A percentile compares a stretch with the other conserved stretches of the same genome.
These are phyloP conservation scores for Solanum corneliomulleri DNA, from an alignment of 257 asterid genomes.

Conservation along the genomic window DNA sequence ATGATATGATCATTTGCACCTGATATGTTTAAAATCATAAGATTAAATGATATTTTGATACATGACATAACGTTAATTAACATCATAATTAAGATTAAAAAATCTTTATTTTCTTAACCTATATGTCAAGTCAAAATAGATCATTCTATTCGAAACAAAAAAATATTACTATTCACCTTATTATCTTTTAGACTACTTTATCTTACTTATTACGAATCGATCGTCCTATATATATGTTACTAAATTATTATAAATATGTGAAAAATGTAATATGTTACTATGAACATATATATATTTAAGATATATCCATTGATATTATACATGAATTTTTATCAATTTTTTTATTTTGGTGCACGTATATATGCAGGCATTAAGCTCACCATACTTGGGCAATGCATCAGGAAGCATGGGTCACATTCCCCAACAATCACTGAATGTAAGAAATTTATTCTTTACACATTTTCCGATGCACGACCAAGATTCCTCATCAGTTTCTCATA, in stretches of 20 bases:
- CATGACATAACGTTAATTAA: too few relatives aligned
- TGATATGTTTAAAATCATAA: too few relatives aligned
- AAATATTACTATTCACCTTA: too few relatives aligned
- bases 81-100: too few relatives aligned
- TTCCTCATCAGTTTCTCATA: slow-evolving; percentile 1
- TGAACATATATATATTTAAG: neutral
- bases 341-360: neutral
- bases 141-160: too few relatives aligned
- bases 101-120: too few relatives aligned
- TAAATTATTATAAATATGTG: neutral
- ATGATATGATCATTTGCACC: too few relatives aligned
- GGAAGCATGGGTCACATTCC: slow-evolving; percentile 28
- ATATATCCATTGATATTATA: neutral
- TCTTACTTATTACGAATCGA: neutral
- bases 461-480: slow-evolving; percentile 37
- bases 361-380: slow-evolving; percentile 56
- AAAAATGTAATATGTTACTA: neutral
- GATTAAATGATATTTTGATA: too few relatives aligned
- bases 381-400: slow-evolving; percentile 44
- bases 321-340: neutral
- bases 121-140: too few relatives aligned
- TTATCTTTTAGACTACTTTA: too few relatives aligned
- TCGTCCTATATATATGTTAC: neutral
- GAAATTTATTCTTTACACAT: slow-evolving; percentile 27
- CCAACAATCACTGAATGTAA: slow-evolving; percentile 50